These are phyloP conservation scores for Agaricus blazei DNA, from an alignment of 768 basidiomycete genomes.

Conservation along the genomic window DNA sequence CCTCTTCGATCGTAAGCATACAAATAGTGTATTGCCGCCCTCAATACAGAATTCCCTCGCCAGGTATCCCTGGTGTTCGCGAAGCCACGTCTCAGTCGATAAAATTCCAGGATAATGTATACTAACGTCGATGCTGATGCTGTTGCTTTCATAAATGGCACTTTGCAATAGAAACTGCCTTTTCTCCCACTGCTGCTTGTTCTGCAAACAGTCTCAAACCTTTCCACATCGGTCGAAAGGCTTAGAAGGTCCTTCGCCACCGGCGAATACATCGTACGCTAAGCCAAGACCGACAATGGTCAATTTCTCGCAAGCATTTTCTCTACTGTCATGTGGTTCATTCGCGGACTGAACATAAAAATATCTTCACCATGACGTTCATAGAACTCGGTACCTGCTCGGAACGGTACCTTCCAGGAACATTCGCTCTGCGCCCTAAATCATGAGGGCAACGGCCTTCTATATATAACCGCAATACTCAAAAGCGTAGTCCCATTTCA, in stretches of 20 bases:
- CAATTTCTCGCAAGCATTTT: constrained; percentile 1
- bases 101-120: no score
- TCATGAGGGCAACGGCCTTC: constrained; percentile 3
- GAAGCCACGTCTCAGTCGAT: no score
- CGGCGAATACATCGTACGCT: not conserved
- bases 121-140: no score
- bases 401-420: constrained; percentile 6
- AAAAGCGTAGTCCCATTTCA: not conserved
- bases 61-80: no score
- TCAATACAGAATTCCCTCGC: no score
- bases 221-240: no score
- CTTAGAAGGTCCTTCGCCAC: not conserved
- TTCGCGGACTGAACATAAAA: constrained; percentile 1
- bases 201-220: no score
- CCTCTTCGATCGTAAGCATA: not conserved
- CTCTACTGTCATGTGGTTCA: constrained; percentile 3
- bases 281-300: constrained; percentile 1
- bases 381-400: no score
- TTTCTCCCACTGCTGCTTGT: no score
- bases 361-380: constrained; percentile 11
- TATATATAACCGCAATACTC: not conserved
- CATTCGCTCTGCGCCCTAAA: constrained; percentile 14
- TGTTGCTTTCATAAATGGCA: no score
- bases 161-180: no score
- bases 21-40: no score